Conservation (phyloP, 2,329 filamentous ascomycete genomes). For the Colletotrichum nymphaeae region DNA sequence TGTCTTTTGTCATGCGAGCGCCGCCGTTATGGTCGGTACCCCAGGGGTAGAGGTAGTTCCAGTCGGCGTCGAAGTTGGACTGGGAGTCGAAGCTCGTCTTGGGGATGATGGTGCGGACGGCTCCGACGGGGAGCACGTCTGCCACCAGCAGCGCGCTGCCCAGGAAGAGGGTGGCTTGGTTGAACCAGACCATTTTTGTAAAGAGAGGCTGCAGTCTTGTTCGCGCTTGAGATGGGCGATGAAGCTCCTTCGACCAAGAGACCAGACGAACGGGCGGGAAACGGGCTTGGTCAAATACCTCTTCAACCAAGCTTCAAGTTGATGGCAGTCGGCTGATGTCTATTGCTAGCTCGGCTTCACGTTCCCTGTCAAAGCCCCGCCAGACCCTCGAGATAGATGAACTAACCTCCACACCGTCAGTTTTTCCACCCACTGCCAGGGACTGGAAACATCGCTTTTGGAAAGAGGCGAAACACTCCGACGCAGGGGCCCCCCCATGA, state of each 20-base stretch:
- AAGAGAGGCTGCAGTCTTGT: not conserved
- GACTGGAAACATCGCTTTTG: slow-evolving; percentile 1
- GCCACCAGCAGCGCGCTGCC: slow-evolving; percentile 27
- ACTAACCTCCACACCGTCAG: not conserved
- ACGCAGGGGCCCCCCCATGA: slow-evolving; percentile 12
- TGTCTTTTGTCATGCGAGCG: slow-evolving; percentile 62
- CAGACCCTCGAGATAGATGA: slow-evolving; percentile 21
- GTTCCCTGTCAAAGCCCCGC: not conserved
- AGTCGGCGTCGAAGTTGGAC: slow-evolving; percentile 54
- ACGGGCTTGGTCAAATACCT: slow-evolving; percentile 3
- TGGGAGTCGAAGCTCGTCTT: slow-evolving; percentile 24
- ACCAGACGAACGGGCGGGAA: not conserved
- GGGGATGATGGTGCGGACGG: slow-evolving; percentile 33
- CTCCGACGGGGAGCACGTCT: slow-evolving; percentile 13
- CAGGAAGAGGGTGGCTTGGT: slow-evolving; percentile 18
- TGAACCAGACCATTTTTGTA: slow-evolving; percentile 19
- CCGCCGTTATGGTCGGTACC: slow-evolving; percentile 68
- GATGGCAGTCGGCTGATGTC: not conserved
- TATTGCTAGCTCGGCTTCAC: not conserved
- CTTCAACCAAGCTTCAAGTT: not conserved
- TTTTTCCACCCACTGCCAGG: not conserved
- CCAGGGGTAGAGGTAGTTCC: slow-evolving; percentile 65
- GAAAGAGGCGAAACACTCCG: slow-evolving; percentile 18
- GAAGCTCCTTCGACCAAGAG: not conserved
- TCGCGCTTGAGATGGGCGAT: not conserved